A percentile compares a stretch with the other conserved stretches of the same genome.
Conservation (phyloP, 2,329 filamentous ascomycete genomes). For the Lecanicillium sp. region DNA sequence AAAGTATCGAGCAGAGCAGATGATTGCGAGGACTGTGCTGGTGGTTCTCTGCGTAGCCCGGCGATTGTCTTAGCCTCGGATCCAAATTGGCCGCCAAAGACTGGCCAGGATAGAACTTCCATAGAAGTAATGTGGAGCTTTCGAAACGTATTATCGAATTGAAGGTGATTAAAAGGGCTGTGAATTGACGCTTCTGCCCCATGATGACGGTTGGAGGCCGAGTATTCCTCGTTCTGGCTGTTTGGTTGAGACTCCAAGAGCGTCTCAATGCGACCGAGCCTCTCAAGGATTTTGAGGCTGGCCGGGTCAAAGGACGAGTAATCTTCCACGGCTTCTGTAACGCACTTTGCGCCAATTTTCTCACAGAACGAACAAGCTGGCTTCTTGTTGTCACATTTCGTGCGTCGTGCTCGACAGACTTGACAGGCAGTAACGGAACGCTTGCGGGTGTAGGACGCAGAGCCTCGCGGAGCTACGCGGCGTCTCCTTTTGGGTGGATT, state of each 20-base stretch:
- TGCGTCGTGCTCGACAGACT: background rate
- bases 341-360: conserved; percentile 20
- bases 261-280: conserved; percentile 23
- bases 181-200: too few species aligned
- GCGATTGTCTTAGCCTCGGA: conserved; percentile 7
- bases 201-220: too few species aligned
- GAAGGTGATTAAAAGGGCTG: too few species aligned
- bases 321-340: conserved; percentile 16
- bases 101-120: background rate
- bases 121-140: background rate
- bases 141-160: too few species aligned
- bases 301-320: conserved; percentile 30
- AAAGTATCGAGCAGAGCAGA: background rate
- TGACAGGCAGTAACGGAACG: background rate
- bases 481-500: background rate
- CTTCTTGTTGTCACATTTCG: conserved; percentile 1
- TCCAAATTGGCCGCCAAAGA: background rate
- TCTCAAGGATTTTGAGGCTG: conserved; percentile 30
- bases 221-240: background rate
- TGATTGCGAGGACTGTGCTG: background rate
- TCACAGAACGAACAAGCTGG: background rate
- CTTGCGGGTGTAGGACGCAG: background rate
- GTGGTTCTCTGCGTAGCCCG: background rate
- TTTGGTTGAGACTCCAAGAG: conserved; percentile 12
- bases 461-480: background rate